Evolutionary conservation across 169 alveolate species (phyloP), one percentile per base, ranked within the genome.

Genomic region (Plasmodium blacklocki): DNA sequence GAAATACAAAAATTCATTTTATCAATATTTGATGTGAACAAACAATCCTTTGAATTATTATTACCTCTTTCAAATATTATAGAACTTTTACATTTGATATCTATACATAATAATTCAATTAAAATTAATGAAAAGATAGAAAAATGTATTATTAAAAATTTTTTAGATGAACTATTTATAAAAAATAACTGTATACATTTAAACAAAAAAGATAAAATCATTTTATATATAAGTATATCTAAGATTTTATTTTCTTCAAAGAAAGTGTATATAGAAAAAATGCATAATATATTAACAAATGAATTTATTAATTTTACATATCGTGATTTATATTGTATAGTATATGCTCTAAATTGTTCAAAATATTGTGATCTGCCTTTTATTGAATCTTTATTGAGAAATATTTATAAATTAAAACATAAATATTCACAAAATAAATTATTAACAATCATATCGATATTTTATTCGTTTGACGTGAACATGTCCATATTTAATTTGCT

Each of bases 281-380:
- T 80, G 21, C 50, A 80, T 18, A 26, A 63, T 59, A 66, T 68
- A 15, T 18, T 80, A 47, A 19, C 47, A 2, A 71, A 43, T 29
- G 90, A 80, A 71, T 43, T 80, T 23, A 73, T 67, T 15, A 32
- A 80, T 80, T 80, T 67, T 67, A 80, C 90, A 2, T 68, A 80
- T 18, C 59, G 90, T 67, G 90, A 80, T 80, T 68, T 80, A 39
- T 80, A 62, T 32, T 56, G 45, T 26, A 18, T 80, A 49, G 76
- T 62, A 19, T 80, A 80, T 43, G 32, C 90, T 7, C 18, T 80
- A 47, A 21, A 54, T 45, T 80, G 85, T 49, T 80, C 90, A 2
- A 67, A 80, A 60, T 80, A 19, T 26, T 67, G 52, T 23, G 90
- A 80, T 11, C 19, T 58, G 29, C 32, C 83, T 39, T 80, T 80